Evolutionary conservation across 495 filamentous ascomycete species (phyloP), one percentile per base, ranked within the genome.

Genomic region (Neurospora hispaniola): DNA sequence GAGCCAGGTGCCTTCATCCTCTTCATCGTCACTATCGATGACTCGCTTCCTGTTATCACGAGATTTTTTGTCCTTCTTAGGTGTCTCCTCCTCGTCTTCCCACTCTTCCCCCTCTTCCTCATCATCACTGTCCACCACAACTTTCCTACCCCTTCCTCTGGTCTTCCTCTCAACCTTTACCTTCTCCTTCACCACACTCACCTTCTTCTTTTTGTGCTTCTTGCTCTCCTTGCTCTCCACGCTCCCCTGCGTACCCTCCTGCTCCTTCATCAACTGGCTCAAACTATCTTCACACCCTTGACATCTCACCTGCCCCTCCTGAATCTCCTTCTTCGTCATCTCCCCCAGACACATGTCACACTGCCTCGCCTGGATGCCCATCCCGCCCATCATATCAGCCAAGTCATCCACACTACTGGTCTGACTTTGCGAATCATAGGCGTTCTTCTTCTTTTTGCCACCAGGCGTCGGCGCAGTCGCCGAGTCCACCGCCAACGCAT

Each of bases 281-380:
- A 78, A 46, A 40, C 81, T 75, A n/a, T 78, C 74, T 27, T 73
- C 76, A 54, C 79, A 79, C 5, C 71, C 79, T 3, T 78, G 73
- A 42, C 77, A 81, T 42, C 77, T 86, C 73, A 89, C 86, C 18
- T 87, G 84, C 8, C 92, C 91, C 16, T 77, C 82, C 18, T 81
- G 80, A 5, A 85, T 81, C 71, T 92, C 90, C 5, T 86, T 83
- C 62, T 82, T 83, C 31, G 85, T 88, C 27, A 98, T 84, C 10
- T 91, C 88, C 66, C 85, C 86, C 77, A 94, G 89, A 76, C 96
- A 99, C 74, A 97, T 89, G 73, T 98, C 94, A 76, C 96, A 99
- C 72, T 92, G 90, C 83, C 90, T 96, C 0, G 89, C 84, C 78
- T 91, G 86, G 70, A 99, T 91, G 72, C 88, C 92, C 73, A 98